Evolutionary conservation across 164 flowering plant species (phyloP).

Genomic region (grape (Vitis vinifera)): DNA sequence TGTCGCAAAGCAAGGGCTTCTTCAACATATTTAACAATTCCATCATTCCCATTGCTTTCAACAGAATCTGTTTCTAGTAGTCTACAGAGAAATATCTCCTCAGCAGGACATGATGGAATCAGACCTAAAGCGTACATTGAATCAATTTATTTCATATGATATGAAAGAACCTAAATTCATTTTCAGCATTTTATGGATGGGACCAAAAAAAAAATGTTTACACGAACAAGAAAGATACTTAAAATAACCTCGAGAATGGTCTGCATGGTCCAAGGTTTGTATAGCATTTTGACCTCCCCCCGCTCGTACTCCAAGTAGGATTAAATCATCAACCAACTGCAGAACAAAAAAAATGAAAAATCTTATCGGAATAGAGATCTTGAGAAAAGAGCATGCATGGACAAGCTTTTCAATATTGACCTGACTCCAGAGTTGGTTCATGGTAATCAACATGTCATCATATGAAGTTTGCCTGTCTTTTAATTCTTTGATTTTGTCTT

Average conservation of each 20-base stretch:
- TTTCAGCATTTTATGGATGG: neutral
- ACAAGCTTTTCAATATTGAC: slow-evolving; percentile 27
- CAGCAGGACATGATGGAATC: slow-evolving; percentile 67
- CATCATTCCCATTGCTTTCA: slow-evolving; percentile 32
- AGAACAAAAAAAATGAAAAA: slow-evolving; percentile 5
- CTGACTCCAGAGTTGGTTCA: slow-evolving; percentile 87
- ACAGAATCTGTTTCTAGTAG: slow-evolving; percentile 49
- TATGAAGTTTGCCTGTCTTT: slow-evolving; percentile 66
- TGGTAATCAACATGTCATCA: slow-evolving; percentile 58
- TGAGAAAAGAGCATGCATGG: neutral
- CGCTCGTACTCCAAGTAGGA: slow-evolving; percentile 68
- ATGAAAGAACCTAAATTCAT: neutral
- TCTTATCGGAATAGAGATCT: neutral
- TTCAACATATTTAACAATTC: slow-evolving; percentile 39
- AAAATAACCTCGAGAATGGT: slow-evolving; percentile 53
- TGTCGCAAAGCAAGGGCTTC: slow-evolving; percentile 70
- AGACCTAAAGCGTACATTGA: slow-evolving; percentile 40
- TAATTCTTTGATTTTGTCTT: slow-evolving; percentile 55
- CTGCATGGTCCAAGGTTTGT: slow-evolving; percentile 42
- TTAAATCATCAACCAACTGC: slow-evolving; percentile 84
- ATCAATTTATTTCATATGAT: slow-evolving; percentile 8
- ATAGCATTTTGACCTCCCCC: slow-evolving; percentile 56
- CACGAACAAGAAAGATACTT: neutral
- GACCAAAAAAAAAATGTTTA: neutral
- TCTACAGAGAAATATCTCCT: slow-evolving; percentile 81